Evolutionary conservation across 306 rosid species (phyloP).

Genomic region (Cucumis sativus): DNA sequence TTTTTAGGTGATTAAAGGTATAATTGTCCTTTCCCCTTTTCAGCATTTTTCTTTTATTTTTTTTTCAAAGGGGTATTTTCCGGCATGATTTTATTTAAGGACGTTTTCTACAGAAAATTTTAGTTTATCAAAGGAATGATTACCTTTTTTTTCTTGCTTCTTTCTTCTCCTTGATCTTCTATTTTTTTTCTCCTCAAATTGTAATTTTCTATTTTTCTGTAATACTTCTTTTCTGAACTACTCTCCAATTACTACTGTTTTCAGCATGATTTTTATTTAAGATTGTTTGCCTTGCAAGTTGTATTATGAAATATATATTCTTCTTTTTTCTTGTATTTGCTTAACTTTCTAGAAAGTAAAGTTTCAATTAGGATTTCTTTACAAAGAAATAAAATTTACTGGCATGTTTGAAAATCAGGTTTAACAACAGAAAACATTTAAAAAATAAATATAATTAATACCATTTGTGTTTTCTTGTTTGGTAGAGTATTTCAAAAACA

Average conservation of each 20-base stretch:
- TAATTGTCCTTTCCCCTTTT: not conserved
- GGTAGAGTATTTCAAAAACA: not conserved
- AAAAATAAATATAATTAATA: not conserved
- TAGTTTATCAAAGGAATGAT: not conserved
- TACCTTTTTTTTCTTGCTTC: not conserved
- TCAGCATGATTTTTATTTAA: not conserved
- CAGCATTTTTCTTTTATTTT: not conserved
- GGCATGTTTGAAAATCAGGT: not conserved
- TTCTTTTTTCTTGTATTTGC: not conserved
- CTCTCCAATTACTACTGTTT: not conserved
- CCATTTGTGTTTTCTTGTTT: not conserved
- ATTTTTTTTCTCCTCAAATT: not conserved
- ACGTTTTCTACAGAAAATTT: not conserved
- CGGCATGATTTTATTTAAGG: not conserved
- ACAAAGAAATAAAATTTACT: not conserved
- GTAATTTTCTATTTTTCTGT: not conserved
- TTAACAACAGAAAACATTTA: not conserved
- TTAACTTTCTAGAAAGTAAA: not conserved
- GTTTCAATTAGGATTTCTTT: not conserved
- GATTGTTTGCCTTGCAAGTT: not conserved
- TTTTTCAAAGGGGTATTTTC: not conserved
- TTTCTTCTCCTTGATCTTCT: not conserved
- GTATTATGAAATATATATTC: not conserved
- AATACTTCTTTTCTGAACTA: too few species aligned
- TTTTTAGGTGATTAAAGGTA: not conserved